Percentiles rank a stretch among this genome's conserved stretches.
Evolutionary conservation across 768 basidiomycete species (phyloP).

Genomic region (Mycena galericulata): DNA sequence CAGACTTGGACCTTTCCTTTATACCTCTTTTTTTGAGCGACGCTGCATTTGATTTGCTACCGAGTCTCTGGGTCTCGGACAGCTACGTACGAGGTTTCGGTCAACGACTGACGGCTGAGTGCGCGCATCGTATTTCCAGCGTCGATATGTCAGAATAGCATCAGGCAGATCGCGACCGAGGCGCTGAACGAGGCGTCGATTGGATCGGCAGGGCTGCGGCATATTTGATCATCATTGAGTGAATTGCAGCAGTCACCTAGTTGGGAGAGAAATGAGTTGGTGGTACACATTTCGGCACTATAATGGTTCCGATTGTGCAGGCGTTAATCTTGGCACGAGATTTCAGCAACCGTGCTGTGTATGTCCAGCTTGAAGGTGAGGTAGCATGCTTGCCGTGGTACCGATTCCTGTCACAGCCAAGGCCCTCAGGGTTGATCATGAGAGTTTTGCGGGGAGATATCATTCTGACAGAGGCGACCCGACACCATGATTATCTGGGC

Average conservation of each 20-base stretch:
- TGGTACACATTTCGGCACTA: slow-evolving; percentile 1
- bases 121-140: slow-evolving; percentile 12
- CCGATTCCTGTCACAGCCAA: neutral
- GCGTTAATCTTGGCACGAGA: neutral
- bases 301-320: neutral
- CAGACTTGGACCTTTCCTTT: slow-evolving; percentile 13
- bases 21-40: slow-evolving; percentile 1
- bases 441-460: no score
- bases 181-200: neutral
- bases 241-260: neutral
- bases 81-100: neutral
- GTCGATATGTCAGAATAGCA: slow-evolving; percentile 14
- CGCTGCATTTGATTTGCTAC: slow-evolving; percentile 24
- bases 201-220: neutral
- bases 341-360: neutral
- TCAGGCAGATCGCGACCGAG: slow-evolving; percentile 8
- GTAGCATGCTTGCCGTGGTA: neutral
- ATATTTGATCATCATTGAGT: slow-evolving; percentile 1
- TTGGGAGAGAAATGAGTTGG: neutral
- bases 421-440: no score
- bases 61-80: slow-evolving; percentile 22
- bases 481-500: no score
- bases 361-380: slow-evolving; percentile 4
- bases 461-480: no score
- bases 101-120: slow-evolving; percentile 17